Evolutionary conservation across 148 eudicot genomes (phyloP).

Genomic region (Vaccinium myrtillus): DNA sequence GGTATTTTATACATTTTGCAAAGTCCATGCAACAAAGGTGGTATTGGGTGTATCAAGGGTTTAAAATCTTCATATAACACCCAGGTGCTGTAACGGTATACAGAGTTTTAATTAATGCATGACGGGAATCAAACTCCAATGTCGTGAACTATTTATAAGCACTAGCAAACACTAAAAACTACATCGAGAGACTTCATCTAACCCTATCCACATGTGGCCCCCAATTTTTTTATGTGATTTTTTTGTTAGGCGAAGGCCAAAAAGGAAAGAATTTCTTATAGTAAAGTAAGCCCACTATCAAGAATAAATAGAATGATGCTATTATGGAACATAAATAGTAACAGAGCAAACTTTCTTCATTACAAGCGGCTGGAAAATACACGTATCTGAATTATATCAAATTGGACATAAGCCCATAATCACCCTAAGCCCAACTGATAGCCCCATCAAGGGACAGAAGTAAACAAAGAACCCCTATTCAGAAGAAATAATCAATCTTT

Average conservation of each 20-base stretch:
- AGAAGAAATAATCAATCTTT: not conserved
- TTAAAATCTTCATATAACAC: not conserved
- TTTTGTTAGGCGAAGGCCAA: not conserved
- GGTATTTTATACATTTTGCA: not conserved
- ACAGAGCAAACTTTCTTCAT: not conserved
- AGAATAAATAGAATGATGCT: not conserved
- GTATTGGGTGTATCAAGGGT: not conserved
- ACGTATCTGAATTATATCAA: not conserved
- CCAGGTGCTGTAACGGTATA: not conserved
- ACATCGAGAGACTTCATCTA: not conserved
- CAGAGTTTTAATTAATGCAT: not conserved
- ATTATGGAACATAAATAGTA: not conserved
- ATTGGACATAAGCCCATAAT: not conserved
- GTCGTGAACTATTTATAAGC: not conserved
- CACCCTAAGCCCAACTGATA: not conserved
- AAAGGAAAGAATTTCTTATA: not conserved
- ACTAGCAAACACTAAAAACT: not conserved
- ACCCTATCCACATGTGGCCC: not conserved
- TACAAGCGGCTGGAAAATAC: not conserved
- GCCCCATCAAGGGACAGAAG: not conserved
- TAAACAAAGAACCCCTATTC: not conserved
- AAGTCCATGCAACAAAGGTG: not conserved
- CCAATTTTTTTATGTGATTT: not conserved
- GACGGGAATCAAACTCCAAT: not conserved
- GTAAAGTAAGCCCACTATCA: not conserved